Percentiles rank a stretch among this genome's conserved stretches.
These are phyloP conservation scores for Vitis cinerea DNA, from an alignment of 164 flowering plant species.

Conservation along the genomic window DNA sequence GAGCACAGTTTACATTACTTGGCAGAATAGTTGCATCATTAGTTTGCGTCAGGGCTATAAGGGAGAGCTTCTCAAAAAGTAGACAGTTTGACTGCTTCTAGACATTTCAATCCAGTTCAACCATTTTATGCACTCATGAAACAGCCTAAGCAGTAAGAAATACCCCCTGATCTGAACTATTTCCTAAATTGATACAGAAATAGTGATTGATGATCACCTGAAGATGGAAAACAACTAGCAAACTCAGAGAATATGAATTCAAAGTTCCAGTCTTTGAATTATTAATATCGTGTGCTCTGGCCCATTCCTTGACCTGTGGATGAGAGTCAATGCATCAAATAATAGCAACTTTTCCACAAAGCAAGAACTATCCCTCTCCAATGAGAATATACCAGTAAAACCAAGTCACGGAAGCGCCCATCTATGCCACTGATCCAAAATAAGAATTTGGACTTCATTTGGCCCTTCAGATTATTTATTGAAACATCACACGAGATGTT, in stretches of 20 bases:
- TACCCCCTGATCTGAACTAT: not conserved
- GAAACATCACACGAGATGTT: conserved; percentile 87
- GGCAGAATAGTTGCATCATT: not conserved
- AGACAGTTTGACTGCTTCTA: not conserved
- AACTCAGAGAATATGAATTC: conserved; percentile 75
- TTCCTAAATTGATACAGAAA: not conserved
- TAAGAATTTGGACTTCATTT: conserved; percentile 72
- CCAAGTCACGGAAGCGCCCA: conserved; percentile 82
- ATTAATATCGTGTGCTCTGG: conserved; percentile 76
- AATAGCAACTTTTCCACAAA: not conserved
- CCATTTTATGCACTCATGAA: too few species aligned
- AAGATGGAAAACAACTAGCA: conserved; percentile 89
- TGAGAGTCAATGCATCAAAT: conserved; percentile 17
- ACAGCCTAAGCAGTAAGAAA: not conserved
- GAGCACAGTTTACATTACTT: not conserved
- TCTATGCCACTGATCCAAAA: conserved; percentile 78
- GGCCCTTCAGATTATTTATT: conserved; percentile 67
- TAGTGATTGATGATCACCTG: conserved; percentile 51
- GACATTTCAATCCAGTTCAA: not conserved
- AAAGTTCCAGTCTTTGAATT: conserved; percentile 71
- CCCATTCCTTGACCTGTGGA: conserved; percentile 96
- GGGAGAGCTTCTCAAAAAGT: not conserved
- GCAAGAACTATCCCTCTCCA: not conserved
- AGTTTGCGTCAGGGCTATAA: not conserved
- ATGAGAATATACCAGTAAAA: conserved; percentile 60